Base-by-base conservation (phyloP, 352 stramenopile species). In the Phytopythium montanum region DNA sequence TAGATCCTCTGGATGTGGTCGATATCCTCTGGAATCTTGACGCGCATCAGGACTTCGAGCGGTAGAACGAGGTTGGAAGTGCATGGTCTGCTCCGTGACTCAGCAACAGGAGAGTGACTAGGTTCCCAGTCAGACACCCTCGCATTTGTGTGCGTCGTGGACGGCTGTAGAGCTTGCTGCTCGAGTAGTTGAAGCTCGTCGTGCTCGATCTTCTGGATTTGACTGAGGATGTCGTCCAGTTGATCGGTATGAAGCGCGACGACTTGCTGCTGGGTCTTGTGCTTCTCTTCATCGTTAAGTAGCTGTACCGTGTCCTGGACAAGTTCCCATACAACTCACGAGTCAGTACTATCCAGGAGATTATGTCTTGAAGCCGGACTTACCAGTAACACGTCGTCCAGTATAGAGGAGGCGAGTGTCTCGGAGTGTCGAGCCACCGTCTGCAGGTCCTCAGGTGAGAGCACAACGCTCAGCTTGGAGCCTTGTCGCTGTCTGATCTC, bases 361-460 rank as follows among this genome's bases (percentile, higher is more conserved):
- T 49, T 0, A 21, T 23, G 8, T 28, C 21, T 7, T 6, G 44
- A 1, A 23, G 45, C 1, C 4, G 10, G 6, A 56, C 68, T 55
- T 65, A 90, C 81, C 51, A 88, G 61, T 16, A 90, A 62, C 0
- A 90, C 58, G 25, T 90, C 81, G 45, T 90, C 79, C 52, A 90
- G 61, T 50, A 90, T 79, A 5, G 76, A 67, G 14, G 72, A 69
- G 5, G 79, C 75, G 2, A 90, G 68, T 52, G 74, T 50, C 12
- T 87, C 79, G 6, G 75, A 88, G 48, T 88, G 70, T 23, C 71
- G 49, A 4, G 72, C 70, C 31, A 89, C 76, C 5, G 61, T 52
- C 34, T 65, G 51, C n/a, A 91, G 50, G 3, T 85, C 68, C 2
- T 60, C 45, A 19, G 66, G 57, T 36, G 67, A 63, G 0, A 88